A percentile compares a stretch with the other conserved stretches of the same genome.
Evolutionary conservation across 192 early-diverging fungal genomes (phyloP).

Genomic region (Coemansia sp.): DNA sequence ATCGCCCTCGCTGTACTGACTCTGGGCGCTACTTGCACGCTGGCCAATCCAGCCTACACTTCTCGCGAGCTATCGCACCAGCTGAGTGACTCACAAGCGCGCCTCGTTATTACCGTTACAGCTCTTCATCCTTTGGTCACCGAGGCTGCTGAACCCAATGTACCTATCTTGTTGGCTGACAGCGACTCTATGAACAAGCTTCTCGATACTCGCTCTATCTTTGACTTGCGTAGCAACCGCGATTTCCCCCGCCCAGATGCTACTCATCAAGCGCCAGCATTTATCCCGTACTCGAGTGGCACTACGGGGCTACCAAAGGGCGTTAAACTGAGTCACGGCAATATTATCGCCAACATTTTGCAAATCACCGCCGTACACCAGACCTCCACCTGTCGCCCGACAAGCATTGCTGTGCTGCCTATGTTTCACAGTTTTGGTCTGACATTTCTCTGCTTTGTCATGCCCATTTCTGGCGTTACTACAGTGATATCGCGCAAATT

Average conservation of each 20-base stretch:
- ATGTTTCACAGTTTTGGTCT: slow-evolving; percentile 72
- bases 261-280: background rate
- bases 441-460: slow-evolving; percentile 39
- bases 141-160: slow-evolving; percentile 18
- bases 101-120: slow-evolving; percentile 63
- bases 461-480: slow-evolving; percentile 22
- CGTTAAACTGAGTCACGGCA: slow-evolving; percentile 75
- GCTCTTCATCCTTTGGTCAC: slow-evolving; percentile 22
- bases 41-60: slow-evolving; percentile 83
- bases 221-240: slow-evolving; percentile 3
- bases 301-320: slow-evolving; percentile 72
- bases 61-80: slow-evolving; percentile 79
- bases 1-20: slow-evolving; percentile 66
- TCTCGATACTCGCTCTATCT: slow-evolving; percentile 7
- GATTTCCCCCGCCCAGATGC: background rate
- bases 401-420: slow-evolving; percentile 50
- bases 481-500: slow-evolving; percentile 76
- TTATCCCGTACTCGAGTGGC: slow-evolving; percentile 39
- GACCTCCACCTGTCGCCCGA: background rate
- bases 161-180: slow-evolving; percentile 38
- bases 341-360: slow-evolving; percentile 72
- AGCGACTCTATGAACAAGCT: background rate
- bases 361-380: slow-evolving; percentile 1
- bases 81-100: slow-evolving; percentile 70
- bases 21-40: slow-evolving; percentile 68